phyloP scores from a whole-genome alignment of 768 basidiomycete species.

The Fibroporia radiculosa region DNA sequence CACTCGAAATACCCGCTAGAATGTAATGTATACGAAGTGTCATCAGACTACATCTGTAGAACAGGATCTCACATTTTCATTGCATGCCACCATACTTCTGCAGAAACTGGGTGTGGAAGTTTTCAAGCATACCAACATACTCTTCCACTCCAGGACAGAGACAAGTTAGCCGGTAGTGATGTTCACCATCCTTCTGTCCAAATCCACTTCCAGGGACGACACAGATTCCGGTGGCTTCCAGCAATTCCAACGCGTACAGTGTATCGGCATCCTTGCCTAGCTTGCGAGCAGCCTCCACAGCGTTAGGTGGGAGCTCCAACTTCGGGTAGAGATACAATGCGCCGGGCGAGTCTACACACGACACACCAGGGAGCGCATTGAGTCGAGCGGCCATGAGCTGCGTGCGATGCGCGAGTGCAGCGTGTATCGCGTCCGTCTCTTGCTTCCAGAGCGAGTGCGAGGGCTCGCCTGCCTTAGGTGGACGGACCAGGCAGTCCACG shows the following conservation, averaged over 20 bases:
- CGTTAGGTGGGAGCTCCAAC: slow-evolving; percentile 66
- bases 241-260: slow-evolving; percentile 76
- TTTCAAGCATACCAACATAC: slow-evolving; percentile 79
- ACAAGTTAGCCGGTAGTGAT: slow-evolving; percentile 90
- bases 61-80: no score
- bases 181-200: slow-evolving; percentile 85
- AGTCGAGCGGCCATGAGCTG: slow-evolving; percentile 70
- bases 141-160: slow-evolving; percentile 92
- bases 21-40: no score
- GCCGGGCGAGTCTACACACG: slow-evolving; percentile 84
- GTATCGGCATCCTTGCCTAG: slow-evolving; percentile 80
- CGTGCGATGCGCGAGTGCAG: slow-evolving; percentile 64
- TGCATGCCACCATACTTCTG: slow-evolving; percentile 35
- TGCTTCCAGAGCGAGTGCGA: slow-evolving; percentile 75
- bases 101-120: slow-evolving; percentile 59
- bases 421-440: slow-evolving; percentile 78
- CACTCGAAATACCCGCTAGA: no score
- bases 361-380: slow-evolving; percentile 78
- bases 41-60: no score
- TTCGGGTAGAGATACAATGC: slow-evolving; percentile 91
- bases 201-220: slow-evolving; percentile 93
- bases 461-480: slow-evolving; percentile 68
- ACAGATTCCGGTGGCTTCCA: slow-evolving; percentile 90
- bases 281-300: slow-evolving; percentile 61
- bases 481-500: slow-evolving; percentile 83